Conservation (phyloP, 495 filamentous ascomycete species). For the Aspergillus homomorphus region DNA sequence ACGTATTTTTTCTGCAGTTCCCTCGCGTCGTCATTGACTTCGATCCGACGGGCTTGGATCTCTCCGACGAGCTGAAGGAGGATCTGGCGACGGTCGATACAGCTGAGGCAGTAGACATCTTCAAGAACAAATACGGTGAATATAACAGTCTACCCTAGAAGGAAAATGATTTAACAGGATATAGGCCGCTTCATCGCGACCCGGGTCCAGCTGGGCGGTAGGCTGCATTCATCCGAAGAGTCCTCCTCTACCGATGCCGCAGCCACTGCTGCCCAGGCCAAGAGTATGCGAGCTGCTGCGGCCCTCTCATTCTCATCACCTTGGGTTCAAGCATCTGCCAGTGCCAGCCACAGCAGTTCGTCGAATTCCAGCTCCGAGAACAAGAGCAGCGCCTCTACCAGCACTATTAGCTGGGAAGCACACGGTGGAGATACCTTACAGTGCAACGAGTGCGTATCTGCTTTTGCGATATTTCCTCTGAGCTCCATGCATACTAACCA, state of each 20-base stretch:
- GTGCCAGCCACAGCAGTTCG: neutral
- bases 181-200: constrained; percentile 9
- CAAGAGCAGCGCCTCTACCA: neutral
- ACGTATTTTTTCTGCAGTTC: constrained; percentile 3
- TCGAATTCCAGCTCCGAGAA: neutral
- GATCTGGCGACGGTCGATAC: neutral
- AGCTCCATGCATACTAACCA: neutral
- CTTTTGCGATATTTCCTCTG: neutral
- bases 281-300: constrained; percentile 1
- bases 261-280: neutral
- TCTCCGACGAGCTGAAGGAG: constrained; percentile 8
- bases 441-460: constrained; percentile 14
- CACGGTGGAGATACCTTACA: constrained; percentile 13
- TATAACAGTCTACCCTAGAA: no score
- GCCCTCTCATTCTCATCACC: constrained; percentile 12
- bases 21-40: constrained; percentile 11
- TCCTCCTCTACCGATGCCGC: neutral
- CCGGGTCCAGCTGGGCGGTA: constrained; percentile 10
- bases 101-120: neutral
- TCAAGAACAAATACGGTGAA: constrained; percentile 15
- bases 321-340: constrained; percentile 11
- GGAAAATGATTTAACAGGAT: neutral
- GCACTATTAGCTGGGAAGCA: constrained; percentile 7
- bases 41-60: constrained; percentile 3
- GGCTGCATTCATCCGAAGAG: constrained; percentile 3